Conservation (phyloP, 2,329 filamentous ascomycete species). For the Pyrenochaeta sp. region DNA sequence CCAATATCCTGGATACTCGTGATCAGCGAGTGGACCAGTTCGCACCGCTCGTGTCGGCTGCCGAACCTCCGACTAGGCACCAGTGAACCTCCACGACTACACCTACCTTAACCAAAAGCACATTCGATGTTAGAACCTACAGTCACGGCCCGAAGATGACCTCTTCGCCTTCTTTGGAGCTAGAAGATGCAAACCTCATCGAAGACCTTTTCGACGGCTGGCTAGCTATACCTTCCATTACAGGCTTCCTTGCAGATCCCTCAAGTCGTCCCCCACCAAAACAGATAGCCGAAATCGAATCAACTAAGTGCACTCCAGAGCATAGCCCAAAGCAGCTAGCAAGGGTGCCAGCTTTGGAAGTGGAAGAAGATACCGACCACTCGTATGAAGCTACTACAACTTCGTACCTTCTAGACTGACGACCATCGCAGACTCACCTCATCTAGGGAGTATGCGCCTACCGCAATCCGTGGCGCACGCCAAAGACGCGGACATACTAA, state of each 20-base stretch:
- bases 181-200: not conserved
- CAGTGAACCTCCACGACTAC: not conserved
- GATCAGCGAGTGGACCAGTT: not conserved
- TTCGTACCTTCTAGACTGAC: not conserved
- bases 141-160: not conserved
- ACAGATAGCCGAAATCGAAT: not conserved
- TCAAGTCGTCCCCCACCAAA: not conserved
- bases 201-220: slow-evolving; percentile 31
- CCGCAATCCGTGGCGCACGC: slow-evolving; percentile 6
- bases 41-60: not conserved
- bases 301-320: not conserved
- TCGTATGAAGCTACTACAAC: slow-evolving; percentile 2
- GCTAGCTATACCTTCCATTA: slow-evolving; percentile 19
- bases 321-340: not conserved
- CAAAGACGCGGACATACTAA: slow-evolving; percentile 65
- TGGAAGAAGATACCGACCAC: not conserved
- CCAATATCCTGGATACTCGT: too few relatives aligned
- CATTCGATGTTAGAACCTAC: not conserved
- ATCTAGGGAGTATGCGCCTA: not conserved
- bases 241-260: slow-evolving; percentile 9
- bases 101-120: not conserved
- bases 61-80: not conserved
- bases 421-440: not conserved
- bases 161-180: not conserved
- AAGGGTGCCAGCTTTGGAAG: not conserved